phyloP scores from a whole-genome alignment of 2,329 filamentous ascomycete genomes.

The Aspergillus sp. region DNA sequence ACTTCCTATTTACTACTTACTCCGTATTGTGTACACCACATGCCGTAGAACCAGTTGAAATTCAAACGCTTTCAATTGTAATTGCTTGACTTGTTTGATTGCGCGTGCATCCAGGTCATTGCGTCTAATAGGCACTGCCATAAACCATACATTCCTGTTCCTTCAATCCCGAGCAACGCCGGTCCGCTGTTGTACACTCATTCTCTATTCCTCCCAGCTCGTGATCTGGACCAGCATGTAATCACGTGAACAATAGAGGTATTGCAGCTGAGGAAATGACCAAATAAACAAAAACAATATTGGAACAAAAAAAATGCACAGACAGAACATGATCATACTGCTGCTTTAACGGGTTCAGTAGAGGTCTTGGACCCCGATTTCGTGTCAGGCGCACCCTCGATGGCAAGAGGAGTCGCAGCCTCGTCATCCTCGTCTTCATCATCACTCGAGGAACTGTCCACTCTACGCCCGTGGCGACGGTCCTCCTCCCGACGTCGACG shows the following conservation, averaged over 20 bases:
- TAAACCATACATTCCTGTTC: neutral
- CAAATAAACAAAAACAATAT: neutral
- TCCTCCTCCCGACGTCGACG: slow-evolving; percentile 47
- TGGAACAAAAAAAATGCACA: neutral
- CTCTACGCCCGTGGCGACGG: slow-evolving; percentile 37
- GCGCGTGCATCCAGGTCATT: neutral
- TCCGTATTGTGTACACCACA: neutral
- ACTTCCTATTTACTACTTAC: neutral
- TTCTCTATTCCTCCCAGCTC: neutral
- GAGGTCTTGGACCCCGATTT: slow-evolving; percentile 14
- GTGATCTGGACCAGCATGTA: neutral
- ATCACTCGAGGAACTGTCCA: slow-evolving; percentile 37
- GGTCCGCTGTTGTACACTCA: slow-evolving; percentile 1
- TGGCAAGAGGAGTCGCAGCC: slow-evolving; percentile 28
- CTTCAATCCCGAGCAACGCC: neutral
- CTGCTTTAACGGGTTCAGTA: slow-evolving; percentile 10
- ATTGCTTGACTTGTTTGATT: slow-evolving; percentile 4
- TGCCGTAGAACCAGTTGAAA: slow-evolving; percentile 5
- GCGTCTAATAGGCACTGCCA: neutral
- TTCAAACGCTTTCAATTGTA: slow-evolving; percentile 1
- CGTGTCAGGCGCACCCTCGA: slow-evolving; percentile 34
- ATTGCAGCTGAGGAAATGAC: neutral
- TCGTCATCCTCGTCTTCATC: slow-evolving; percentile 38
- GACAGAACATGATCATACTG: neutral
- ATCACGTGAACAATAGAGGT: slow-evolving; percentile 5